phyloP scores from a whole-genome alignment of 2,329 filamentous ascomycete species.

The Aaosphaeria pasadenensis region DNA sequence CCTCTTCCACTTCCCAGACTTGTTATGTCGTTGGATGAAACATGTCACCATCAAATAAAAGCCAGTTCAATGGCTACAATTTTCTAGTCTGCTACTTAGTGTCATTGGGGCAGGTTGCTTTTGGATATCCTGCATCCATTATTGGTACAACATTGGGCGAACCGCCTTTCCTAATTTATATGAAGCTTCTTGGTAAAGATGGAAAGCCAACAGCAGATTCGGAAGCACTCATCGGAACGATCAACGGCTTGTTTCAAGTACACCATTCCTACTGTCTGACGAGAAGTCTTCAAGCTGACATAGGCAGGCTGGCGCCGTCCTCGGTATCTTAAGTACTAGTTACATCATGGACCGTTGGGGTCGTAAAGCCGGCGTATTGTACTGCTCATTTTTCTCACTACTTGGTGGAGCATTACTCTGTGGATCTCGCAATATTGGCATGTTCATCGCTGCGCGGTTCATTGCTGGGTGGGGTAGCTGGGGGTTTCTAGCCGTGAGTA shows the following conservation, averaged over 20 bases:
- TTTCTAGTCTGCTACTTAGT: constrained; percentile 17
- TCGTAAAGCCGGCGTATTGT: constrained; percentile 17
- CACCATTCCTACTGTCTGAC: neutral
- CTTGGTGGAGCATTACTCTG: constrained; percentile 14
- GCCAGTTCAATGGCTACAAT: constrained; percentile 16
- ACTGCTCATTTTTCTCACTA: constrained; percentile 14
- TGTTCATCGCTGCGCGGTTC: constrained; percentile 62
- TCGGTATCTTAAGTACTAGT: constrained; percentile 12
- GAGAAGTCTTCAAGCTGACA: neutral
- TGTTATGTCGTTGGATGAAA: too few species aligned
- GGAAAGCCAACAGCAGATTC: constrained; percentile 9
- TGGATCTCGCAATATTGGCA: constrained; percentile 11
- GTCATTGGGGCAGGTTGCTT: constrained; percentile 16
- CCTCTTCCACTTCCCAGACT: too few species aligned
- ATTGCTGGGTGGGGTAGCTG: constrained; percentile 58
- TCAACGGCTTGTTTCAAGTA: constrained; percentile 20
- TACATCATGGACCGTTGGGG: constrained; percentile 17
- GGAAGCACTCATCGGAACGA: constrained; percentile 15
- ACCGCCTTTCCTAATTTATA: constrained; percentile 16
- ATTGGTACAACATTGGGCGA: constrained; percentile 17
- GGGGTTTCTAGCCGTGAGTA: constrained; percentile 23
- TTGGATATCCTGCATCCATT: constrained; percentile 18
- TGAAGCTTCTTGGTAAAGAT: constrained; percentile 14
- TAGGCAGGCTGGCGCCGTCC: constrained; percentile 11
- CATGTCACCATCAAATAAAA: constrained; percentile 6